Conservation (phyloP, 345 rosid genomes). For the Viola odorata region DNA sequence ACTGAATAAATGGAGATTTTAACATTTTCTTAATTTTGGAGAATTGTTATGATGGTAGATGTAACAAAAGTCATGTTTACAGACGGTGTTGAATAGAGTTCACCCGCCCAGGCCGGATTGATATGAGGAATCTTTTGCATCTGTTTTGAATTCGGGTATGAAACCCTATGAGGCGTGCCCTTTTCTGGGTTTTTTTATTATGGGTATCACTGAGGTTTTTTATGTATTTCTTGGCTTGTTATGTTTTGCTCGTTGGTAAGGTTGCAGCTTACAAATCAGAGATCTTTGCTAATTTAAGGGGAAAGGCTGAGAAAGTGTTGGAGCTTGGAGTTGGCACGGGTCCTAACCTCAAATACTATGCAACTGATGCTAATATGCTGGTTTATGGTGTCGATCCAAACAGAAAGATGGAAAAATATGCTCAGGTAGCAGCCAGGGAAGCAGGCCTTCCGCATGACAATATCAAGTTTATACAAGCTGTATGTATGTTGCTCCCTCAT, state of each 20-base stretch:
- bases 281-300: slow-evolving; percentile 51
- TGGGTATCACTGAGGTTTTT: neutral
- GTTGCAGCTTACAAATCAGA: slow-evolving; percentile 52
- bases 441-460: slow-evolving; percentile 52
- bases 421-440: slow-evolving; percentile 47
- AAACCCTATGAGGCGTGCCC: slow-evolving; percentile 48
- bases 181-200: neutral
- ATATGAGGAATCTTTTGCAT: slow-evolving; percentile 72
- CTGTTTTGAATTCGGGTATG: slow-evolving; percentile 34
- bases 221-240: neutral
- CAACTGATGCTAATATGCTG: slow-evolving; percentile 33
- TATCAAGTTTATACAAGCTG: slow-evolving; percentile 65
- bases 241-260: slow-evolving; percentile 26
- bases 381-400: slow-evolving; percentile 79
- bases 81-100: slow-evolving; percentile 45
- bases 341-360: slow-evolving; percentile 73
- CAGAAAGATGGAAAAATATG: slow-evolving; percentile 65
- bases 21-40: neutral
- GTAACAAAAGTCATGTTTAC: neutral
- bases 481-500: slow-evolving; percentile 20
- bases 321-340: slow-evolving; percentile 91
- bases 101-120: slow-evolving; percentile 74
- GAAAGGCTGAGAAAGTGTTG: slow-evolving; percentile 54
- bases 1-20: neutral
- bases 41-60: neutral